Conservation (phyloP, 306 rosid species). For the Lagenaria siceraria region DNA sequence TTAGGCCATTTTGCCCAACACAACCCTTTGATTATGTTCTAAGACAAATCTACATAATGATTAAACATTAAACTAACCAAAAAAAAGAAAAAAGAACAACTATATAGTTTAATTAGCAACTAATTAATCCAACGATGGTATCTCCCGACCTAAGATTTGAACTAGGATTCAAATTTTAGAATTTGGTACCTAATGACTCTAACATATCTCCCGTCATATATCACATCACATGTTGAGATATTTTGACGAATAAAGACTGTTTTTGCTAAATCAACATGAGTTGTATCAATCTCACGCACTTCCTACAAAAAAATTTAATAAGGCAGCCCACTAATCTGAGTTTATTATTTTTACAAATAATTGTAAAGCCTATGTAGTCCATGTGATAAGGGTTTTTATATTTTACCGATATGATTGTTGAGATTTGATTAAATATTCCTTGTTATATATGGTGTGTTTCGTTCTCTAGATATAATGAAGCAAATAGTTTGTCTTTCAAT, state of each 20-base stretch:
- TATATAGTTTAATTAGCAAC: neutral
- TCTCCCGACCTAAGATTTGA: neutral
- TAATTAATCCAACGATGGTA: neutral
- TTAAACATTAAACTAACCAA: neutral
- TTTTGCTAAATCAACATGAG: neutral
- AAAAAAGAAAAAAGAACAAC: neutral
- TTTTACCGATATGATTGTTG: no score
- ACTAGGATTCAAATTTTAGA: neutral
- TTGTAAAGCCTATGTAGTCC: no score
- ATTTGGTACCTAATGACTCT: neutral
- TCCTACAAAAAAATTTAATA: neutral
- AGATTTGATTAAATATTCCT: no score
- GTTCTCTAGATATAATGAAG: no score
- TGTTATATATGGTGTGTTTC: no score
- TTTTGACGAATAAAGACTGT: neutral
- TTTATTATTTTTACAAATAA: no score
- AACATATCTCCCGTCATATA: neutral
- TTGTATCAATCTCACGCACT: neutral
- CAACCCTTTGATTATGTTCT: neutral
- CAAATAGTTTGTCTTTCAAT: no score
- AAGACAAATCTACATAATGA: neutral
- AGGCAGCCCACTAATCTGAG: no score
- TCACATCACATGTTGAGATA: neutral
- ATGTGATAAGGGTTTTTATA: no score
- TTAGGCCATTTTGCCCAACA: conserved; percentile 5